Conservation (phyloP, 352 stramenopile genomes). For the Thraustotheca clavata region DNA sequence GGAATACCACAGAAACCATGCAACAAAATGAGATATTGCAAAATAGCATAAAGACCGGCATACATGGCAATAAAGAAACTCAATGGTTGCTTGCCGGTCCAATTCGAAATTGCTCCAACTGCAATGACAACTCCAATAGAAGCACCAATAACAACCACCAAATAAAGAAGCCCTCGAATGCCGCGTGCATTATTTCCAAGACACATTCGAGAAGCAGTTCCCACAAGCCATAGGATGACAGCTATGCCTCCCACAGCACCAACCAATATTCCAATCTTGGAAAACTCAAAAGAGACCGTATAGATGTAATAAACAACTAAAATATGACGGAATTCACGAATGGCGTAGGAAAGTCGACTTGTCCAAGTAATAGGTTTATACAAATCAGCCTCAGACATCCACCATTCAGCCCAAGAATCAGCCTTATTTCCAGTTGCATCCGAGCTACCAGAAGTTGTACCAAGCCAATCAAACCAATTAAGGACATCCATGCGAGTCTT, state of each 20-base stretch:
- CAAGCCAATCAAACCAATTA: constrained; percentile 79
- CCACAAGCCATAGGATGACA: constrained; percentile 56
- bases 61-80: constrained; percentile 62
- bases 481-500: constrained; percentile 79
- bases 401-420: constrained; percentile 76
- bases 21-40: constrained; percentile 69
- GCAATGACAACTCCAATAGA: constrained; percentile 49
- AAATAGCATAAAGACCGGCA: constrained; percentile 58
- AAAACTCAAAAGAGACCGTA: constrained; percentile 59
- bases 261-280: constrained; percentile 51
- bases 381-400: constrained; percentile 60
- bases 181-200: constrained; percentile 62
- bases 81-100: constrained; percentile 55
- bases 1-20: constrained; percentile 57
- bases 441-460: constrained; percentile 40
- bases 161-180: constrained; percentile 50
- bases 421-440: constrained; percentile 24
- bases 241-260: constrained; percentile 49
- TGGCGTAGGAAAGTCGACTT: constrained; percentile 50
- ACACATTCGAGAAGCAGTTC: constrained; percentile 14
- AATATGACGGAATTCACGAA: constrained; percentile 69
- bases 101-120: constrained; percentile 48
- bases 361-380: constrained; percentile 55
- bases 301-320: constrained; percentile 81
- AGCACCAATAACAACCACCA: constrained; percentile 55